phyloP scores from a whole-genome alignment of 2,329 filamentous ascomycete genomes.

The Grosmannia clavigera region DNA sequence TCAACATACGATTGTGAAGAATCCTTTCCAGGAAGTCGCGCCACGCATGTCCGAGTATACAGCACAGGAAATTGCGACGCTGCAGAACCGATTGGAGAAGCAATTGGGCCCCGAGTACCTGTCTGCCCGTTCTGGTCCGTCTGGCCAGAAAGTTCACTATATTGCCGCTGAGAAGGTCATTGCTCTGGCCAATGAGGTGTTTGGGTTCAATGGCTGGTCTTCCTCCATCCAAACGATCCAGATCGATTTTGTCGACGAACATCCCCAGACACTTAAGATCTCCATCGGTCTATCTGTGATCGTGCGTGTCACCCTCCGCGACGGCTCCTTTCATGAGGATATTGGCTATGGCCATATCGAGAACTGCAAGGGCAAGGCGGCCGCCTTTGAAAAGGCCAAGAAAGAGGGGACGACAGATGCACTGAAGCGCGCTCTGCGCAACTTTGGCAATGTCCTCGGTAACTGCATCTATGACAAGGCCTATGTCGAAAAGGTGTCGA shows the following conservation, averaged over 20 bases:
- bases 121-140: slow-evolving; percentile 70
- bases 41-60: slow-evolving; percentile 66
- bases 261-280: slow-evolving; percentile 63
- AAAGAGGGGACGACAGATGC: slow-evolving; percentile 96
- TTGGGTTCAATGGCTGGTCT: slow-evolving; percentile 97
- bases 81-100: slow-evolving; percentile 78
- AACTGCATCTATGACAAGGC: slow-evolving; percentile 98
- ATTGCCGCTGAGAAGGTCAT: slow-evolving; percentile 95
- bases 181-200: slow-evolving; percentile 84
- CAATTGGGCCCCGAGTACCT: slow-evolving; percentile 95
- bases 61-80: slow-evolving; percentile 76
- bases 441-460: slow-evolving; percentile 92
- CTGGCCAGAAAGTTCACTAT: slow-evolving; percentile 81
- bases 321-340: slow-evolving; percentile 96
- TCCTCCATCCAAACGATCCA: slow-evolving; percentile 90
- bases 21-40: slow-evolving; percentile 65
- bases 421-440: slow-evolving; percentile 77
- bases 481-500: slow-evolving; percentile 80
- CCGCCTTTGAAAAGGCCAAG: slow-evolving; percentile 96
- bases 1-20: slow-evolving; percentile 51
- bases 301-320: slow-evolving; percentile 75
- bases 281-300: slow-evolving; percentile 82
- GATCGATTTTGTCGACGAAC: slow-evolving; percentile 91
- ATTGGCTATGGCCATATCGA: slow-evolving; percentile 95
- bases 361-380: slow-evolving; percentile 89